A percentile compares a stretch with the other conserved stretches of the same genome.
Evolutionary conservation across 768 basidiomycete species (phyloP).

Genomic region (Cystobasidium onofrii): DNA sequence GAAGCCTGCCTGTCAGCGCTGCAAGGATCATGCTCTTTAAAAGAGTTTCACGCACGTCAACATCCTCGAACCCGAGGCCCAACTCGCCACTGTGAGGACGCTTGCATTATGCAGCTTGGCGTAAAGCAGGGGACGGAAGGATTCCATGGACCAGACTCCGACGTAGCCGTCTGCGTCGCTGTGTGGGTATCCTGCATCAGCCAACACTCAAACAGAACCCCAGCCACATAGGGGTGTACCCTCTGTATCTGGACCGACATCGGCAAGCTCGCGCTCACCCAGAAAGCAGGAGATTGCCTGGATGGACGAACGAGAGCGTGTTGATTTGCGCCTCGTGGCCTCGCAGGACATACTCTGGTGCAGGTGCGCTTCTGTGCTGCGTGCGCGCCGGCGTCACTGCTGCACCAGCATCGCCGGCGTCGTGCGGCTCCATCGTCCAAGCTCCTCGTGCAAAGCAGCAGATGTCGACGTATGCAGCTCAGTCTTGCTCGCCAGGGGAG

Average conservation of each 20-base stretch:
- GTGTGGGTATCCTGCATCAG: neutral
- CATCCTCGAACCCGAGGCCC: constrained; percentile 51
- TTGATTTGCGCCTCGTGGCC: constrained; percentile 61
- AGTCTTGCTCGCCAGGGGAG: no score
- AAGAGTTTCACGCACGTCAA: constrained; percentile 67
- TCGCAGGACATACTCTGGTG: constrained; percentile 66
- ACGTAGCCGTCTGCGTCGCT: constrained; percentile 67
- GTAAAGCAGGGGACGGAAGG: constrained; percentile 61
- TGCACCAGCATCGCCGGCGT: neutral
- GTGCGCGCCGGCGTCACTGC: neutral
- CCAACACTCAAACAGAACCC: neutral
- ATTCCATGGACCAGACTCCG: constrained; percentile 64
- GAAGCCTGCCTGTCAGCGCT: no score
- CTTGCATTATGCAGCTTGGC: constrained; percentile 76
- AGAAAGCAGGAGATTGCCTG: constrained; percentile 76
- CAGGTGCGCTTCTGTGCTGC: neutral
- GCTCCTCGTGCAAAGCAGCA: no score
- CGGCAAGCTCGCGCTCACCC: constrained; percentile 46
- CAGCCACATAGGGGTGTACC: neutral
- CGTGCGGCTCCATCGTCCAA: neutral
- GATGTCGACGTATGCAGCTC: no score
- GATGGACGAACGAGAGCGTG: constrained; percentile 57
- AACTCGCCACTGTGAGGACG: constrained; percentile 71
- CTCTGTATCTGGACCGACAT: neutral
- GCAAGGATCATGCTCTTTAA: no score